Conservation (phyloP, 163 green algal species). For the Chloromonas sp. region DNA sequence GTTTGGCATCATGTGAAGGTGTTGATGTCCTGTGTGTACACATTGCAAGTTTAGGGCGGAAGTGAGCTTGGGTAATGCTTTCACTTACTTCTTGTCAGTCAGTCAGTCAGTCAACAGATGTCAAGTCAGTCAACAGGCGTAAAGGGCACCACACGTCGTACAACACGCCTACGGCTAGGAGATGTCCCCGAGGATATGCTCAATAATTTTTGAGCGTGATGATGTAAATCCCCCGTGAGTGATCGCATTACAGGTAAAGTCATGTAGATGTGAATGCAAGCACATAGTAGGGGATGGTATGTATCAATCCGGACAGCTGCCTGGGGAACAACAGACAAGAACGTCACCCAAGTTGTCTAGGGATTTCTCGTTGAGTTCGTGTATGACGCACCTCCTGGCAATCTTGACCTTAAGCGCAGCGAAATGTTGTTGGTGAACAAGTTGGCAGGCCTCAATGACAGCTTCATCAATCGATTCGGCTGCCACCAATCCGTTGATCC, state of each 20-base stretch:
- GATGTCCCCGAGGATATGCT: background rate
- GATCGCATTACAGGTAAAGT: background rate
- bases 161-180: background rate
- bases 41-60: background rate
- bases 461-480: constrained; percentile 15
- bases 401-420: constrained; percentile 86
- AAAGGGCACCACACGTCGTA: background rate
- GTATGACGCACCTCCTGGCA: constrained; percentile 22
- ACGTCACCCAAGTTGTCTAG: background rate
- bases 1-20: constrained; percentile 58
- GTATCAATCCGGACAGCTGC: background rate
- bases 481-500: constrained; percentile 51
- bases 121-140: too few relatives aligned
- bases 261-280: too few relatives aligned
- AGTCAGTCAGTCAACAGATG: too few relatives aligned
- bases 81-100: background rate
- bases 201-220: background rate
- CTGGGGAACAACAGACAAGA: background rate
- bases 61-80: background rate
- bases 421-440: constrained; percentile 41
- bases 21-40: constrained; percentile 8
- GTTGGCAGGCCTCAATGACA: constrained; percentile 33
- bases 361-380: background rate
- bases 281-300: too few relatives aligned
- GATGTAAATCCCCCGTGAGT: too few relatives aligned